Evolutionary conservation across 345 rosid genomes (phyloP), one percentile per base, ranked within the genome.

Genomic region (Salix koriyanagi): DNA sequence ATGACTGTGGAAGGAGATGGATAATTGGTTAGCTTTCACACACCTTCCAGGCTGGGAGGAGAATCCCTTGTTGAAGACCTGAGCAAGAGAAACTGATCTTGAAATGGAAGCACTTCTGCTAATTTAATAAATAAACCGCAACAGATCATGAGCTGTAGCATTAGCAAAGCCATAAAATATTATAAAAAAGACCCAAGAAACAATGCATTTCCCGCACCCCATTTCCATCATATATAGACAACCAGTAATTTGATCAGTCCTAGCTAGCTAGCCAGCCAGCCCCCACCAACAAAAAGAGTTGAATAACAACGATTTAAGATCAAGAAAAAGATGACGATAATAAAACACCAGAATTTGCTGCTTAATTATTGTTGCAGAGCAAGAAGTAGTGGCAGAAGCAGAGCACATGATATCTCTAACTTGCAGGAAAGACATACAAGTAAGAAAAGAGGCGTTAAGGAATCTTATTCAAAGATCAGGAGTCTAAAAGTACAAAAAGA

Each of bases 21-120:
- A 58, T 25, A 44, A 44, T 44, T 34, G 39, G 36, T 15, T 54
- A n/a, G 32, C 61, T 66, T 66, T 11, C 5, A 73, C 83, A 14
- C 46, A 76, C 83, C 79, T 74, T 65, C 74, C 82, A 41, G 32
- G 34, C 75, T 81, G 77, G 44, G 85, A 65, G n/a, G 75, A 81
- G 65, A 79, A 77, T 32, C 64, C 75, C 61, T 66, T 81, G 79
- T 19, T 67, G 56, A 82, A 74, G 64, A 80, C 60, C 65, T 19
- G 34, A 66, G 82, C 74, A 56, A 69, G 65, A 5, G 41, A 39
- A 50, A 60, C 10, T 7, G 10, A 48, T 70, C 77, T 79, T 70
- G 82, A 65, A 60, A 73, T 23, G 36, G 75, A 73, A 25, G 67
- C 66, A 72, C 37, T 25, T 4, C 42, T 65, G 19, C 67, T 67